Percentiles rank a stretch among this genome's conserved stretches.
Conservation (phyloP, 2,329 filamentous ascomycete genomes). For the Colletotrichum ledebouriae region DNA sequence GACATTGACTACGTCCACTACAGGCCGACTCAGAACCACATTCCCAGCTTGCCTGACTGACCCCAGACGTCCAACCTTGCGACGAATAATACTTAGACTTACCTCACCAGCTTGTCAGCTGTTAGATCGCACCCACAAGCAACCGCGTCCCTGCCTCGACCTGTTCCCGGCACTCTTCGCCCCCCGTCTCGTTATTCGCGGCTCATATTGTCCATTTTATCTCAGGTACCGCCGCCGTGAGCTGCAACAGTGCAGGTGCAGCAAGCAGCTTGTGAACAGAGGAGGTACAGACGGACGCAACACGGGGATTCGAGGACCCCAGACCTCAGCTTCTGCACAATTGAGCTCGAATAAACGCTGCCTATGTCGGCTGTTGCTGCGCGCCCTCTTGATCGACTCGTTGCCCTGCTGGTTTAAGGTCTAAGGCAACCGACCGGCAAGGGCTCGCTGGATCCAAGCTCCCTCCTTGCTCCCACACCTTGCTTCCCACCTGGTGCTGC, state of each 20-base stretch:
- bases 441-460: conserved; percentile 40
- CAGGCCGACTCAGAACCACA: conserved; percentile 15
- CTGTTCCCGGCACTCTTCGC: conserved; percentile 29
- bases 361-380: conserved; percentile 17
- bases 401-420: conserved; percentile 16
- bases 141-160: conserved; percentile 31
- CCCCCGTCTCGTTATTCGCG: conserved; percentile 29
- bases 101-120: conserved; percentile 38
- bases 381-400: conserved; percentile 21
- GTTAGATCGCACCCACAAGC: conserved; percentile 28
- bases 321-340: background rate
- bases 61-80: conserved; percentile 27
- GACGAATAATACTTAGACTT: conserved; percentile 33
- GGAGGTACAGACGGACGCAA: conserved; percentile 1
- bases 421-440: conserved; percentile 27
- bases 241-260: conserved; percentile 17
- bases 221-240: conserved; percentile 11
- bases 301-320: background rate
- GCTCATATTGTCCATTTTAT: conserved; percentile 28
- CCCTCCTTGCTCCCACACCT: conserved; percentile 38
- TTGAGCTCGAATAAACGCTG: conserved; percentile 14
- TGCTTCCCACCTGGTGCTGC: conserved; percentile 12
- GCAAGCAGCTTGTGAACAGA: background rate
- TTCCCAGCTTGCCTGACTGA: conserved; percentile 14
- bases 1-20: conserved; percentile 27